A percentile compares a stretch with the other conserved stretches of the same genome.
Evolutionary conservation across 768 basidiomycete species (phyloP).

Genomic region (Amanita inopinata): DNA sequence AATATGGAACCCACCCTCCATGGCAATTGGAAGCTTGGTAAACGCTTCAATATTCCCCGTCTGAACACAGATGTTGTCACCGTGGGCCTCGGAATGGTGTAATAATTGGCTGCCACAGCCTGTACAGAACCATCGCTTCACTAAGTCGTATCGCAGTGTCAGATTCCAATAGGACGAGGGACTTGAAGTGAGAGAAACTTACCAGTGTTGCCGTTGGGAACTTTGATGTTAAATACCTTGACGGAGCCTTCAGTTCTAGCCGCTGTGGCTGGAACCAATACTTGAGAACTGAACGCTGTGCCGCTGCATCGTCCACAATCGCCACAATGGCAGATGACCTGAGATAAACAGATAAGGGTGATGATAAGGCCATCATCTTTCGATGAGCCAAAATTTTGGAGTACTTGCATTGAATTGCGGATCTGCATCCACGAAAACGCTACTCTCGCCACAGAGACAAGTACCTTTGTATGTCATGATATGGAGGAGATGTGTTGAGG

Average conservation of each 20-base stretch:
- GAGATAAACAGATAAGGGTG: neutral
- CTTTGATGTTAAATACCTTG: conserved; percentile 7
- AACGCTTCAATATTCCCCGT: conserved; percentile 10
- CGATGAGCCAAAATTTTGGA: no score
- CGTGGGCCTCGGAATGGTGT: conserved; percentile 5
- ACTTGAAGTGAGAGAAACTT: neutral
- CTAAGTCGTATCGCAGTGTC: no score
- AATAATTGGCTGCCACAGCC: conserved; percentile 10
- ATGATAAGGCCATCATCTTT: no score
- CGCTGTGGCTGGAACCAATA: conserved; percentile 4
- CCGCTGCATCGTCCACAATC: conserved; percentile 11
- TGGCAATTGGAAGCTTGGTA: conserved; percentile 8
- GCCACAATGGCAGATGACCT: conserved; percentile 11
- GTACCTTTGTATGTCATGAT: conserved; percentile 9
- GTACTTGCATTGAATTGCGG: conserved; percentile 3
- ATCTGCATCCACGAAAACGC: conserved; percentile 3
- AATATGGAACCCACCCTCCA: conserved; percentile 8
- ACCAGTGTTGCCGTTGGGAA: conserved; percentile 7
- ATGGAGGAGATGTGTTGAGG: no score
- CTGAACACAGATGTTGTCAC: conserved; percentile 6
- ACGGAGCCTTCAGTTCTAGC: conserved; percentile 8
- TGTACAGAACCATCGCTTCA: conserved; percentile 10
- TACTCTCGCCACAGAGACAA: conserved; percentile 9
- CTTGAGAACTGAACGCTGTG: conserved; percentile 10
- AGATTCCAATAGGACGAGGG: no score